Evolutionary conservation across 176 grass and related monocot species (phyloP).

Genomic region (Aegilops tauschii): DNA sequence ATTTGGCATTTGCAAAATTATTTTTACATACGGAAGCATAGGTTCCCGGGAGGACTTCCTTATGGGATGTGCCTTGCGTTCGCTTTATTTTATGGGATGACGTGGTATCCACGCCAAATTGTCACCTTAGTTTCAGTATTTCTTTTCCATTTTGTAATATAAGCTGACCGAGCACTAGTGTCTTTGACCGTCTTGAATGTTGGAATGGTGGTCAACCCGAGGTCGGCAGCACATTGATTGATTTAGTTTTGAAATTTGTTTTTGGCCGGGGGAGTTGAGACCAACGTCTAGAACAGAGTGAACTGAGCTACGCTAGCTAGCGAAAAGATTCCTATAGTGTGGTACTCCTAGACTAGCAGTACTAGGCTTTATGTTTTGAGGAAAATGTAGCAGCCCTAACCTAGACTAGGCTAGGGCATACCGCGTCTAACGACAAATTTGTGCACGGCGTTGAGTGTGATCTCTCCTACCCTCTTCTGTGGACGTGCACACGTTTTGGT

Average conservation of each 20-base stretch:
- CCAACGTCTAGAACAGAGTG: constrained; percentile 20
- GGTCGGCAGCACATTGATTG: neutral
- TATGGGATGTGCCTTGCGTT: too few relatives aligned
- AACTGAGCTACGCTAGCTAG: neutral
- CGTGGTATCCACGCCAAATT: neutral
- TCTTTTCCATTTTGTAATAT: neutral
- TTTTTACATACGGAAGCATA: too few relatives aligned
- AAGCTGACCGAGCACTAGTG: neutral
- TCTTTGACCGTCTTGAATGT: neutral
- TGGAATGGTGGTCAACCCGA: constrained; percentile 1
- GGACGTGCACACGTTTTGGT: constrained; percentile 18
- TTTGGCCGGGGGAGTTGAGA: neutral
- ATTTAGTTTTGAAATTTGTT: neutral
- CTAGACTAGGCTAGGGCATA: neutral
- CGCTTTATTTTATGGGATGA: too few relatives aligned
- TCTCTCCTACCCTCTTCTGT: neutral
- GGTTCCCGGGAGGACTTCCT: too few relatives aligned
- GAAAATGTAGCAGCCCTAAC: constrained; percentile 1
- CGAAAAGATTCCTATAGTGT: constrained; percentile 26
- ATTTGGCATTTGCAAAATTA: too few relatives aligned
- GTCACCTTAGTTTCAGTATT: neutral
- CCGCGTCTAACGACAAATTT: constrained; percentile 39
- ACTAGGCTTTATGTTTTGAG: neutral
- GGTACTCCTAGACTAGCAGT: neutral
- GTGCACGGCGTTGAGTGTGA: constrained; percentile 5